A percentile compares a stretch with the other conserved stretches of the same genome.
Conservation (phyloP, 805 yeast species). For the Henningerozyma blattae region DNA sequence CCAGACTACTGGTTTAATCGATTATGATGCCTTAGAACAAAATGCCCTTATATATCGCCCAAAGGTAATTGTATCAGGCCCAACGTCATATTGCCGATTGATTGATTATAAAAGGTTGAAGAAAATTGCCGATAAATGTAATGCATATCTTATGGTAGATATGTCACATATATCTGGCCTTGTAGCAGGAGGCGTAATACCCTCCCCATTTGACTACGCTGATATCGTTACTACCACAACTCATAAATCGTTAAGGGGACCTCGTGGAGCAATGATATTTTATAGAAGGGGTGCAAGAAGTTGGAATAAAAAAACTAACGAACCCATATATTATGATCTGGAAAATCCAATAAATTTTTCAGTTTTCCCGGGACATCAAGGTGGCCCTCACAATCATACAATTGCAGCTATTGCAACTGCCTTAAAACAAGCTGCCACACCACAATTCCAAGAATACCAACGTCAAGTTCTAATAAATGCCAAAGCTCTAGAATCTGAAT, state of each 20-base stretch:
- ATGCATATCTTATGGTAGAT: conserved; percentile 85
- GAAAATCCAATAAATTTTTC: conserved; percentile 91
- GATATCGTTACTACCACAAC: conserved; percentile 97
- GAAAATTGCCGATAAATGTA: conserved; percentile 82
- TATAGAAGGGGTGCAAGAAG: conserved; percentile 88
- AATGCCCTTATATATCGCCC: conserved; percentile 86
- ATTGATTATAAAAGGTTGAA: conserved; percentile 86
- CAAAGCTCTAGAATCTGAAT: conserved; percentile 56
- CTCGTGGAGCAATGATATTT: conserved; percentile 97
- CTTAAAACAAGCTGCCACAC: conserved; percentile 78
- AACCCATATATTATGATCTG: conserved; percentile 61
- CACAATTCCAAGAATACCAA: conserved; percentile 84
- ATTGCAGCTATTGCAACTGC: conserved; percentile 94
- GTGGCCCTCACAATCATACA: conserved; percentile 99
- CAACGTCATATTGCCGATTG: conserved; percentile 88
- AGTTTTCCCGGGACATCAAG: conserved; percentile 98
- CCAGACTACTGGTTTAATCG: conserved; percentile 78
- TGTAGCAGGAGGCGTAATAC: conserved; percentile 87
- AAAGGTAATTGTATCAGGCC: conserved; percentile 89
- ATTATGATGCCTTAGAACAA: conserved; percentile 76
- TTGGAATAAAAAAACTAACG: conserved; percentile 74
- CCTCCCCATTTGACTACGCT: conserved; percentile 85
- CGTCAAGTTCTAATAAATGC: conserved; percentile 74
- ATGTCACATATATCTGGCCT: conserved; percentile 98
- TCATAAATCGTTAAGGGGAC: conserved; percentile 96